phyloP scores from a whole-genome alignment of 192 early-diverging fungal species.

The Coemansia sp. region DNA sequence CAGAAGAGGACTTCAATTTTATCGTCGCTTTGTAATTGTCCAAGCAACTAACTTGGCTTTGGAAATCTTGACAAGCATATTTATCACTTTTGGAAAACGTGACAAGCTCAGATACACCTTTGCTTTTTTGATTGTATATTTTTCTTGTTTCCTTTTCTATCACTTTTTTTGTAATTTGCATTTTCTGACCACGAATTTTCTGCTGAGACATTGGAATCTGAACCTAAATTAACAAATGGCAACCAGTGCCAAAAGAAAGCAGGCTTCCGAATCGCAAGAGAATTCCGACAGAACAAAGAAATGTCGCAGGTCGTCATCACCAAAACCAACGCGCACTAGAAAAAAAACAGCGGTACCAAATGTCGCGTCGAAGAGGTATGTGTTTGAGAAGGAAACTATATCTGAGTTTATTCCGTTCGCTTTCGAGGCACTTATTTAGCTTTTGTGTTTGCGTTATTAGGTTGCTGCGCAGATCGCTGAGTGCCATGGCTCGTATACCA shows the following conservation, averaged over 20 bases:
- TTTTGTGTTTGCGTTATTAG: background rate
- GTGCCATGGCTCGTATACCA: background rate
- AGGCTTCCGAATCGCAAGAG: background rate
- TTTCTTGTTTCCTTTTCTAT: background rate
- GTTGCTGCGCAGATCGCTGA: constrained; percentile 1
- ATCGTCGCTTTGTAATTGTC: too few species aligned
- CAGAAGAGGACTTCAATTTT: too few species aligned
- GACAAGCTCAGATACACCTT: too few species aligned
- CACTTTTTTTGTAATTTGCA: background rate
- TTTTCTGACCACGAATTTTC: background rate
- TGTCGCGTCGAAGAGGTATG: background rate
- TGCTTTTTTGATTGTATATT: too few species aligned
- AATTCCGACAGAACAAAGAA: background rate
- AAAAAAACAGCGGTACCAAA: background rate
- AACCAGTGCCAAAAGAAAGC: background rate
- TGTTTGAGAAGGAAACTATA: background rate
- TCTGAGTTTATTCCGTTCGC: background rate
- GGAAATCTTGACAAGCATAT: too few species aligned
- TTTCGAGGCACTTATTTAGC: background rate
- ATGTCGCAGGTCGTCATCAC: background rate
- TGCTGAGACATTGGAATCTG: background rate
- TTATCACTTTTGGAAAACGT: too few species aligned
- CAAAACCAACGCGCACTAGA: background rate
- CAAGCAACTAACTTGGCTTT: too few species aligned
- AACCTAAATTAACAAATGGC: background rate